Conservation (phyloP, 257 asterid species). For the Marsdenia floribunda region DNA sequence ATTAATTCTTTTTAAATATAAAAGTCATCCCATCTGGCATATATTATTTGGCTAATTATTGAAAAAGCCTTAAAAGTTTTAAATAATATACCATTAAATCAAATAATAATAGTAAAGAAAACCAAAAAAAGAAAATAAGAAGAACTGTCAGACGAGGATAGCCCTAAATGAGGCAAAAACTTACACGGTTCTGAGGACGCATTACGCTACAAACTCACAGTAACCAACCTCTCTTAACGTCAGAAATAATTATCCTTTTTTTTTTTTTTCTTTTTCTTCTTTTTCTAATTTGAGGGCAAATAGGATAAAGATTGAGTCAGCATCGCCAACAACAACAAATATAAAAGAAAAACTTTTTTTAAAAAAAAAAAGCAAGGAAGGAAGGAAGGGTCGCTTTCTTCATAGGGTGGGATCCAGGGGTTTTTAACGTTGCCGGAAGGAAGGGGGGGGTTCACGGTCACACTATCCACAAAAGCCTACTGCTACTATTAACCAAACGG, state of each 20-base stretch:
- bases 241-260: not conserved
- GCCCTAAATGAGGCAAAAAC: too few relatives aligned
- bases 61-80: too few relatives aligned
- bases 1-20: too few relatives aligned
- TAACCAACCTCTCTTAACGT: not conserved
- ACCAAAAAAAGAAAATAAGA: too few relatives aligned
- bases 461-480: not conserved
- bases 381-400: constrained; percentile 12
- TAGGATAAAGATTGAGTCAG: constrained; percentile 10
- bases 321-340: not conserved
- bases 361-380: not conserved
- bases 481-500: constrained; percentile 14
- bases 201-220: not conserved
- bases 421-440: not conserved
- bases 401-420: not conserved
- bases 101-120: too few relatives aligned
- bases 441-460: not conserved
- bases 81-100: too few relatives aligned
- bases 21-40: too few relatives aligned
- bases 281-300: not conserved
- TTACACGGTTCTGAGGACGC: not conserved
- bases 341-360: too few relatives aligned
- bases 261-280: too few relatives aligned
- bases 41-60: too few relatives aligned
- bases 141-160: too few relatives aligned